These are phyloP conservation scores for Blastocladiella emersonii DNA, from an alignment of 371 early-diverging fungal genomes.

Conservation along the genomic window DNA sequence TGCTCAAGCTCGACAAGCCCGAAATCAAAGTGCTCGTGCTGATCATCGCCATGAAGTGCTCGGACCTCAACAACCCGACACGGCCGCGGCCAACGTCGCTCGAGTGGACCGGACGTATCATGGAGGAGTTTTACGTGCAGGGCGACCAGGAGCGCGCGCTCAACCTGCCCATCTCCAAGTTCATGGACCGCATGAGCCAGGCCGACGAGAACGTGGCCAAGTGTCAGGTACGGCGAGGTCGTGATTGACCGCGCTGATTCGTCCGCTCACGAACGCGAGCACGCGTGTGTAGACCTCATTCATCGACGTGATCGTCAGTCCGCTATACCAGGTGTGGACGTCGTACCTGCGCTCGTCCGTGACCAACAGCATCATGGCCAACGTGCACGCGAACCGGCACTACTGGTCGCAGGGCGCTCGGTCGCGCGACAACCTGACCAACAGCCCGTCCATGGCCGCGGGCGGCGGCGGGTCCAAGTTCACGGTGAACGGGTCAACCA, in stretches of 20 bases:
- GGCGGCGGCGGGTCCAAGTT: too few species aligned
- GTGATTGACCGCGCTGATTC: too few species aligned
- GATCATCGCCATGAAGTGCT: conserved; percentile 34
- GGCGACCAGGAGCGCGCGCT: conserved; percentile 19
- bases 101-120: conserved; percentile 27
- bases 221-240: conserved; percentile 20
- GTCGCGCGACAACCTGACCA: neutral
- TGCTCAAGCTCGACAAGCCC: neutral
- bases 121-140: conserved; percentile 43
- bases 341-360: neutral
- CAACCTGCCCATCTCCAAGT: conserved; percentile 18
- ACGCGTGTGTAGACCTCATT: conserved; percentile 9
- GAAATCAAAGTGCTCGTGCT: conserved; percentile 13
- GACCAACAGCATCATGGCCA: neutral
- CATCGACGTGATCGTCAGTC: conserved; percentile 32
- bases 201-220: conserved; percentile 18
- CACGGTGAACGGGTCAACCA: too few species aligned
- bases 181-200: conserved; percentile 33
- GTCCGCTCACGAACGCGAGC: too few species aligned
- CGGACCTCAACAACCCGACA: conserved; percentile 35
- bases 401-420: neutral
- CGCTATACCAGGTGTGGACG: conserved; percentile 29
- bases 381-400: neutral
- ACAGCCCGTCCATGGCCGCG: too few species aligned
- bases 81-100: conserved; percentile 22